Evolutionary conservation across 495 filamentous ascomycete species (phyloP).

Genomic region (Penicillium egyptiacum): DNA sequence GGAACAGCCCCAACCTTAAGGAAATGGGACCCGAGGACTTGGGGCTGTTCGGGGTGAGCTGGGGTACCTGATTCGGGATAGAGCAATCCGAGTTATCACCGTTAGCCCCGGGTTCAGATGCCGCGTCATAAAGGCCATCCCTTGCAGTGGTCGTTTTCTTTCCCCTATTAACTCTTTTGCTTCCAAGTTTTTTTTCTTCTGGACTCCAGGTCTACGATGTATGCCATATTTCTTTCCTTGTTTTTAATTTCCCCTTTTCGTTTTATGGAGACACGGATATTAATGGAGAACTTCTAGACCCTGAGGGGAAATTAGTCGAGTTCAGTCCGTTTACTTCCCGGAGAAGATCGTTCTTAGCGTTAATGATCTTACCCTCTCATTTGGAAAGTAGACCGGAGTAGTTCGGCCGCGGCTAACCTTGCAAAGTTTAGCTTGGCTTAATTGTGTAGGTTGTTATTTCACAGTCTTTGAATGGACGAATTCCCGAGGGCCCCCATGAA

Average conservation of each 20-base stretch:
- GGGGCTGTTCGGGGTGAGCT: conserved; percentile 2
- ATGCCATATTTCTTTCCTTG: not conserved
- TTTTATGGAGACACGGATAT: conserved; percentile 19
- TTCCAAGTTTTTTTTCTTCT: not conserved
- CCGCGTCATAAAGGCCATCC: conserved; percentile 9
- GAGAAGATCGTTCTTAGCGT: conserved; percentile 16
- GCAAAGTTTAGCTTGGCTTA: conserved; percentile 10
- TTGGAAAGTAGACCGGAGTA: conserved; percentile 17
- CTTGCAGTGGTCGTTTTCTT: conserved; percentile 4
- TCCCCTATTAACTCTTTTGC: not conserved
- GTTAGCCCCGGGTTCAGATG: not conserved
- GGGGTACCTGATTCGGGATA: conserved; percentile 1
- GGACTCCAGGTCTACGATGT: not conserved
- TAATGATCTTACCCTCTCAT: not conserved
- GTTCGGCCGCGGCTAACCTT: conserved; percentile 15
- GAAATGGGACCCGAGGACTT: conserved; percentile 12
- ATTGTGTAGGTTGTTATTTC: not conserved
- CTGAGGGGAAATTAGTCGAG: not conserved
- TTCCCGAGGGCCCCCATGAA: conserved; percentile 10
- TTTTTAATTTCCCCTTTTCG: conserved; percentile 5
- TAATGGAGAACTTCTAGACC: conserved; percentile 11
- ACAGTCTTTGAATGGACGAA: conserved; percentile 12
- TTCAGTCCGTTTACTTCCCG: conserved; percentile 1
- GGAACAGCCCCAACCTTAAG: conserved; percentile 23
- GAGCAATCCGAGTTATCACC: not conserved